These are phyloP conservation scores for Sporothrix globosa DNA, from an alignment of 2,329 filamentous ascomycete species.

Conservation along the genomic window DNA sequence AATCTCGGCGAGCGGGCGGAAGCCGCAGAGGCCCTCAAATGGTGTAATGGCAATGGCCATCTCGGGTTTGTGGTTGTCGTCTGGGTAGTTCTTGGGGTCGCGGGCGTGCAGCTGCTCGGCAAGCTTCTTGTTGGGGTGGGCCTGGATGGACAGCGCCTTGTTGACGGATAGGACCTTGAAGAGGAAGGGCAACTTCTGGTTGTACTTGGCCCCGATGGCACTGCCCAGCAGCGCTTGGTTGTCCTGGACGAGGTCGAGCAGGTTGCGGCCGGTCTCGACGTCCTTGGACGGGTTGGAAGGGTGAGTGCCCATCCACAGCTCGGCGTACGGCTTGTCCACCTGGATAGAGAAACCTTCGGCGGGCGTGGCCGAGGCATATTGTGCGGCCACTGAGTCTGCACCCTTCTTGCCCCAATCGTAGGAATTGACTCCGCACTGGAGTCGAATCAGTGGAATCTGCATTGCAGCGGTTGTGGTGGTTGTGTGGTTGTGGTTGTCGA, in stretches of 20 bases:
- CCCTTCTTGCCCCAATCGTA: slow-evolving; percentile 99
- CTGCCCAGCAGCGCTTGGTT: slow-evolving; percentile 80
- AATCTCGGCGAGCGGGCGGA: slow-evolving; percentile 85
- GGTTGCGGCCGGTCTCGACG: slow-evolving; percentile 76
- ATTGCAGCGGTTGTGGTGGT: slow-evolving; percentile 45
- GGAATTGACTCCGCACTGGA: slow-evolving; percentile 93
- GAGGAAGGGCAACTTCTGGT: slow-evolving; percentile 84
- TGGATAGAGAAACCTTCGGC: slow-evolving; percentile 74
- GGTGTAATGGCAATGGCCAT: slow-evolving; percentile 98
- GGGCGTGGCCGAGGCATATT: slow-evolving; percentile 83
- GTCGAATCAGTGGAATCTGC: slow-evolving; percentile 80
- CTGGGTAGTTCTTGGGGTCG: slow-evolving; percentile 93
- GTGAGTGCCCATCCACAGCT: slow-evolving; percentile 99
- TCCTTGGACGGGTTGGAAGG: slow-evolving; percentile 94
- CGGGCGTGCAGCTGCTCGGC: slow-evolving; percentile 84
- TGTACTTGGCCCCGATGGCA: slow-evolving; percentile 74
- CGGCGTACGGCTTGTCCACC: slow-evolving; percentile 81
- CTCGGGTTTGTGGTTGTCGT: slow-evolving; percentile 99
- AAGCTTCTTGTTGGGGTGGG: slow-evolving; percentile 92
- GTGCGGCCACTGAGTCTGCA: slow-evolving; percentile 81
- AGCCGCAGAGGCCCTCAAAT: slow-evolving; percentile 95
- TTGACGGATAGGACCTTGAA: slow-evolving; percentile 97
- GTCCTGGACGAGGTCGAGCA: slow-evolving; percentile 84
- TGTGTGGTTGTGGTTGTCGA: background rate
- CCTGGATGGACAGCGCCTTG: slow-evolving; percentile 96